phyloP scores from a whole-genome alignment of 768 basidiomycete species.

The Pleurotus eryngii region DNA sequence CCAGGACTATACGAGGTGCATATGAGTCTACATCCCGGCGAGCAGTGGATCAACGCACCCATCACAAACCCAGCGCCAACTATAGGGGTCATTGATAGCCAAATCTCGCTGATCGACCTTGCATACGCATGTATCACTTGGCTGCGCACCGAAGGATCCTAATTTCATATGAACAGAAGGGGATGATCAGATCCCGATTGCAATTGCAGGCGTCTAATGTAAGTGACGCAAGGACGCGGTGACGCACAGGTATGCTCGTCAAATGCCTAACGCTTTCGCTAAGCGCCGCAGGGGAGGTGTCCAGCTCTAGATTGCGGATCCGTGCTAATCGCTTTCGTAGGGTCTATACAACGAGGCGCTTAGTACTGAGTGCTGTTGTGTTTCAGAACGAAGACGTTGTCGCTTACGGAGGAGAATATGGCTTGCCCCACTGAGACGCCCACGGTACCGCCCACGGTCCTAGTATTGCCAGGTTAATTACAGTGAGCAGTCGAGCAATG shows the following conservation, averaged over 20 bases:
- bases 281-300: constrained; percentile 40
- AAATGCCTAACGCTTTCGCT: constrained; percentile 44
- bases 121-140: constrained; percentile 61
- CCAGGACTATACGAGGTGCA: constrained; percentile 36
- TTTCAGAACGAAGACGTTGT: not conserved
- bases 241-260: constrained; percentile 40
- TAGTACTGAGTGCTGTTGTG: not conserved
- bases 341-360: constrained; percentile 21
- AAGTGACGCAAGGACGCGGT: not conserved
- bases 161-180: not conserved
- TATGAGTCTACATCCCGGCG: not conserved
- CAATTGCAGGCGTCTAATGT: not conserved
- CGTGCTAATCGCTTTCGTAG: constrained; percentile 32
- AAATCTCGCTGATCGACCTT: constrained; percentile 57
- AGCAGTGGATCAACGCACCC: constrained; percentile 27
- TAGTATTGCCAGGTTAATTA: constrained; percentile 19
- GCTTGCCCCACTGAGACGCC: constrained; percentile 73
- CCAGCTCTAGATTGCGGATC: constrained; percentile 35
- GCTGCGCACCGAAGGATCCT: constrained; percentile 49
- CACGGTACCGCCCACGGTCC: constrained; percentile 72
- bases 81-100: constrained; percentile 62
- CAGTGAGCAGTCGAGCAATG: constrained; percentile 5
- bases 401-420: constrained; percentile 57
- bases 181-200: not conserved
- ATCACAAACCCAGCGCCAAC: constrained; percentile 50